These are phyloP conservation scores for Cordyceps pruinosa DNA, from an alignment of 2,329 filamentous ascomycete species.

Conservation along the genomic window DNA sequence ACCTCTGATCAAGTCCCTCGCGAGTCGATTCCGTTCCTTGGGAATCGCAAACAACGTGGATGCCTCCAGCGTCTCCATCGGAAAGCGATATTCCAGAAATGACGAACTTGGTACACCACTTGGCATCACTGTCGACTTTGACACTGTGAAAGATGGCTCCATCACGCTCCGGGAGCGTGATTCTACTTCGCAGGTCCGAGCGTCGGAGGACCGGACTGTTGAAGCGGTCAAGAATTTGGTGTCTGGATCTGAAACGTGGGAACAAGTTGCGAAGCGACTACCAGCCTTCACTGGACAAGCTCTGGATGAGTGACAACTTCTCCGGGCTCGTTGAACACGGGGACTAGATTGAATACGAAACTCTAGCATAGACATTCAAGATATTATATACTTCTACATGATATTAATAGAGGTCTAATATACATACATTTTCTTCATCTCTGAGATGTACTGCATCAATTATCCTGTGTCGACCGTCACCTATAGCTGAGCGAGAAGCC, in stretches of 20 bases:
- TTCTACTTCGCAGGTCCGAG: constrained; percentile 75
- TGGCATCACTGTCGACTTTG: constrained; percentile 85
- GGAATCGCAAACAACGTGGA: constrained; percentile 74
- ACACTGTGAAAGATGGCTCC: constrained; percentile 73
- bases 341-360: too few relatives aligned
- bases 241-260: constrained; percentile 46
- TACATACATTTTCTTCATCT: too few relatives aligned
- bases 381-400: too few relatives aligned
- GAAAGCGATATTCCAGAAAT: constrained; percentile 81
- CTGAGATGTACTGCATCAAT: too few relatives aligned
- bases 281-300: constrained; percentile 10
- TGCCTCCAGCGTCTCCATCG: constrained; percentile 76
- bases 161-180: constrained; percentile 81
- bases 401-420: too few relatives aligned
- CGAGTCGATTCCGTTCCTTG: constrained; percentile 60
- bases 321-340: too few relatives aligned
- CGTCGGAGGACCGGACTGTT: constrained; percentile 66
- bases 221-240: constrained; percentile 51
- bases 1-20: constrained; percentile 59
- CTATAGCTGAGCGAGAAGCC: too few relatives aligned
- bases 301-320: not conserved
- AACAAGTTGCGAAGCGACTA: constrained; percentile 18
- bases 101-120: constrained; percentile 86
- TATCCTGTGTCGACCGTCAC: too few relatives aligned
- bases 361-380: too few relatives aligned